Base-by-base conservation (phyloP, 2,329 filamentous ascomycete genomes). In the Juglanconis sp. region DNA sequence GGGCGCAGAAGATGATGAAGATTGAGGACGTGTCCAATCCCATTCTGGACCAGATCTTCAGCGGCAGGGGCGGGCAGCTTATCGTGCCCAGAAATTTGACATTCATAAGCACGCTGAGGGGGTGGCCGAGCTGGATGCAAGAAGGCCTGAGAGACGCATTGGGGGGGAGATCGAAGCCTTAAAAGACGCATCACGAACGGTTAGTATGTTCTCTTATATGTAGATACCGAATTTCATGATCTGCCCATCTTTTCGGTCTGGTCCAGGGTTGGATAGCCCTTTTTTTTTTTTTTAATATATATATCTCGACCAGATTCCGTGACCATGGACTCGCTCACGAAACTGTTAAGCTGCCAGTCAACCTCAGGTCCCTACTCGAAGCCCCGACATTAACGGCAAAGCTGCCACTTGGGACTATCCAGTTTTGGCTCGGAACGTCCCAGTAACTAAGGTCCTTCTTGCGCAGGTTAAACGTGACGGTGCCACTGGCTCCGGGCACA, bases 381-480 rank as follows among this genome's bases (percentile, higher is more conserved):
- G 78, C 72, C 1, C 79, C 79, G 0, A 81, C 74, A 9, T 65
- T 70, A 36, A 81, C 68, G 0, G 64, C 72, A 65, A 81, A 81
- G 13, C 66, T 71, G 0, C 79, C 79, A 15, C 68, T 66, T 5
- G 82, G 80, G 50, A 84, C 69, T 3, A 79, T 67, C 88, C 88
- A 92, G 56, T 86, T 79, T 73, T 89, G 84, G 44, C 70, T 66
- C 0, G 73, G 71, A 0, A 79, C 73, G 69, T 89, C 83, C 87
- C 87, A 90, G 59, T 87, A 81, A 66, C 84, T 87, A 44, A 90
- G 63, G 69, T 90, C 87, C 54, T 84, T 80, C 46, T 84, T 77
- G 40, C 78, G 81, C 36, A 90, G 68, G 13, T 76, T 72, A 65
- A 90, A 82, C 0, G 70, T 75, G 3, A 84, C 78, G 1, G 72